phyloP scores from a whole-genome alignment of 805 yeast genomes.

The Barnettozyma salicaria region DNA sequence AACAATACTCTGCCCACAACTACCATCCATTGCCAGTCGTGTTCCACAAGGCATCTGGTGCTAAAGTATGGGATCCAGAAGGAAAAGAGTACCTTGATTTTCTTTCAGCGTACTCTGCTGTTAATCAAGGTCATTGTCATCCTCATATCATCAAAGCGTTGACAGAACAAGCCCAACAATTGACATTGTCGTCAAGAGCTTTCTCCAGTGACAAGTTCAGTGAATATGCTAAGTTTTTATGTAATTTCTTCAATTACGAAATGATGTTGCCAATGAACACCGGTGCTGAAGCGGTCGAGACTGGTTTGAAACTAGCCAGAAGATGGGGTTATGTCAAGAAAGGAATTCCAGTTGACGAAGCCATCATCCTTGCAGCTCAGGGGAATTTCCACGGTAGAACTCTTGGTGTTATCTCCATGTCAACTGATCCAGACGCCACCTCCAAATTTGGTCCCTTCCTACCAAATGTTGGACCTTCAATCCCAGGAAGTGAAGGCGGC shows the following conservation, averaged over 20 bases:
- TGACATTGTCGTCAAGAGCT: conserved; percentile 89
- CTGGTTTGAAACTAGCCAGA: conserved; percentile 89
- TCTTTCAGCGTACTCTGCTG: conserved; percentile 92
- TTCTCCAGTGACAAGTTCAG: conserved; percentile 89
- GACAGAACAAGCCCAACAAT: conserved; percentile 74
- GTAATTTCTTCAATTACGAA: conserved; percentile 86
- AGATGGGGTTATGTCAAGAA: conserved; percentile 94
- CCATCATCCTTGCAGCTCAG: conserved; percentile 79
- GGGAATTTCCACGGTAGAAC: conserved; percentile 97
- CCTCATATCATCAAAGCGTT: conserved; percentile 85
- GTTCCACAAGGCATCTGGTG: conserved; percentile 79
- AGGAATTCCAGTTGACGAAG: conserved; percentile 76
- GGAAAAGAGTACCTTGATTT: conserved; percentile 92
- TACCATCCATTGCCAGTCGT: conserved; percentile 97
- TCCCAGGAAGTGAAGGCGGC: conserved; percentile 65
- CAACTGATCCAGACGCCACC: conserved; percentile 92
- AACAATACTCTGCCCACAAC: conserved; percentile 88
- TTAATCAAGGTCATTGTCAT: conserved; percentile 97
- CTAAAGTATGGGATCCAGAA: conserved; percentile 97
- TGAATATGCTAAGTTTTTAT: conserved; percentile 75
- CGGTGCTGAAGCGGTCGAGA: conserved; percentile 98
- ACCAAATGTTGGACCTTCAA: conserved; percentile 73
- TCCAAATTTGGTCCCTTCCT: conserved; percentile 87
- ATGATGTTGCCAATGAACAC: conserved; percentile 97
- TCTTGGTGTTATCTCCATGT: conserved; percentile 90